Conservation (phyloP, 257 asterid genomes). For the Nicotiana otophora region DNA sequence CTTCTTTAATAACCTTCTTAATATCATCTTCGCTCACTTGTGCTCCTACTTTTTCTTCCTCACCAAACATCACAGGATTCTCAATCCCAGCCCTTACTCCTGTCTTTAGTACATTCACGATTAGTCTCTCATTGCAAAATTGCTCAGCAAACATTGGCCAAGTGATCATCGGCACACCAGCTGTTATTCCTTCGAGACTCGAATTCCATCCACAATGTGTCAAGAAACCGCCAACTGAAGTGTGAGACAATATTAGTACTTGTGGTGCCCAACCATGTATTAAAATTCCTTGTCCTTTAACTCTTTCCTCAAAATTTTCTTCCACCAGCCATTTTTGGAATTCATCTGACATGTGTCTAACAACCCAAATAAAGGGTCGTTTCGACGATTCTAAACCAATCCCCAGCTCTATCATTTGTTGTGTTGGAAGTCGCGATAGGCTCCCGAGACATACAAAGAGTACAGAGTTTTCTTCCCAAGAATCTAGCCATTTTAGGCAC, state of each 20-base stretch:
- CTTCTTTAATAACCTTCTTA: conserved; percentile 15
- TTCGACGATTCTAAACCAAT: conserved; percentile 36
- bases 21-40: conserved; percentile 22
- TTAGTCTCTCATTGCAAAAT: conserved; percentile 27
- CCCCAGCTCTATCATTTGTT: conserved; percentile 40
- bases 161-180: conserved; percentile 19
- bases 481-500: conserved; percentile 42
- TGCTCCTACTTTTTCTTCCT: conserved; percentile 1
- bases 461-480: conserved; percentile 21
- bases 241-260: conserved; percentile 20
- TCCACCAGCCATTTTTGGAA: conserved; percentile 1
- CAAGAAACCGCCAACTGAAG: conserved; percentile 12
- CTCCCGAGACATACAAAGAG: conserved; percentile 51
- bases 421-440: conserved; percentile 23
- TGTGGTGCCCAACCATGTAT: conserved; percentile 30
- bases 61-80: conserved; percentile 9
- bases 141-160: conserved; percentile 44
- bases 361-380: conserved; percentile 16
- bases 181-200: conserved; percentile 12
- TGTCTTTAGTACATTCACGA: conserved; percentile 21
- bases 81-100: conserved; percentile 31
- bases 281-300: conserved; percentile 7
- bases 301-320: conserved; percentile 12
- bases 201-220: conserved; percentile 28
- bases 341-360: conserved; percentile 10